These are phyloP conservation scores for Fusarium ramigenum DNA, from an alignment of 2,329 filamentous ascomycete species.

Conservation along the genomic window DNA sequence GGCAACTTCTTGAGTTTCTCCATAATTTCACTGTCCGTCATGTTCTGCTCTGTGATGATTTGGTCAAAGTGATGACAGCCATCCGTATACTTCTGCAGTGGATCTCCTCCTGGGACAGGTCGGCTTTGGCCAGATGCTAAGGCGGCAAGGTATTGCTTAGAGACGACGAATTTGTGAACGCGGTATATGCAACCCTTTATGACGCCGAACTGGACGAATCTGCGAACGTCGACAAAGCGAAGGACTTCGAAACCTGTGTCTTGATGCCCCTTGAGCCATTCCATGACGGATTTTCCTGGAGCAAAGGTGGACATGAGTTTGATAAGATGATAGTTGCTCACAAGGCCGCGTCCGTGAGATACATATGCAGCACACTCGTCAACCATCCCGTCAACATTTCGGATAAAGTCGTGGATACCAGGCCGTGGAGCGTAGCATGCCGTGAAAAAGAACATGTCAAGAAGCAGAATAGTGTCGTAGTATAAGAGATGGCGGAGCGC, in stretches of 20 bases:
- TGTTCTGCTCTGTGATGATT: constrained; percentile 79
- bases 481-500: constrained; percentile 90
- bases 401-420: constrained; percentile 81
- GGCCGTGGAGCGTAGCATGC: constrained; percentile 87
- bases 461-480: constrained; percentile 88
- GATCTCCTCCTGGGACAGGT: constrained; percentile 54
- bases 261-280: constrained; percentile 83
- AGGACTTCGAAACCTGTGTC: constrained; percentile 72
- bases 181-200: constrained; percentile 96
- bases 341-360: constrained; percentile 57
- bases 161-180: constrained; percentile 89
- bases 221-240: constrained; percentile 82
- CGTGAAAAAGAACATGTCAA: constrained; percentile 95
- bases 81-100: constrained; percentile 74
- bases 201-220: constrained; percentile 93
- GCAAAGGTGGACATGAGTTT: constrained; percentile 87
- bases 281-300: constrained; percentile 83
- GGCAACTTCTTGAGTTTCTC: constrained; percentile 70
- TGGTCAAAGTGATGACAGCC: constrained; percentile 82
- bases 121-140: constrained; percentile 64
- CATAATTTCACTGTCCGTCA: constrained; percentile 76
- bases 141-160: constrained; percentile 67
- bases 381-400: constrained; percentile 77
- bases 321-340: constrained; percentile 74
- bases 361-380: constrained; percentile 91